Percentiles rank a stretch among this genome's conserved stretches.
phyloP scores from a whole-genome alignment of 345 rosid species.

The Raphanus raphanistrum region DNA sequence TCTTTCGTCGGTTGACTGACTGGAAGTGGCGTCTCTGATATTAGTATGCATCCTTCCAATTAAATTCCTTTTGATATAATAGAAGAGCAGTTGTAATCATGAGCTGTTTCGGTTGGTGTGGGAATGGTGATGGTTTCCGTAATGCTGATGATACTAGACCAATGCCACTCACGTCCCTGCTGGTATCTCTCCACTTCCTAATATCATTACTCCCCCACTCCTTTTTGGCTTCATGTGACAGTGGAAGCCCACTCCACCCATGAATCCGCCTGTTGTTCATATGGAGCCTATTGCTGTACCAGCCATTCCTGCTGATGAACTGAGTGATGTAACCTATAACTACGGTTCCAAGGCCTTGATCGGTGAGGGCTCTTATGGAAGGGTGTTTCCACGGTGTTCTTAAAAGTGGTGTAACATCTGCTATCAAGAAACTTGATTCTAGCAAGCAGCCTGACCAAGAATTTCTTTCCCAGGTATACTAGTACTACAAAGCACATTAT shows the following conservation, averaged over 20 bases:
- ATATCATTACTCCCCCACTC: conserved; percentile 13
- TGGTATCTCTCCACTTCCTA: conserved; percentile 34
- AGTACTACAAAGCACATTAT: too few species aligned
- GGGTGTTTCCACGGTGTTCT: conserved; percentile 76
- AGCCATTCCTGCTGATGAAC: conserved; percentile 52
- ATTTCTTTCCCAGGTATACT: too few species aligned
- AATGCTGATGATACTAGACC: conserved; percentile 45
- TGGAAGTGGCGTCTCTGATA: too few species aligned
- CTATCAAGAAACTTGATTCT: conserved; percentile 84
- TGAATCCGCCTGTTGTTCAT: conserved; percentile 39
- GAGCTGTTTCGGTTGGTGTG: conserved; percentile 70
- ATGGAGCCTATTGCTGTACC: conserved; percentile 57
- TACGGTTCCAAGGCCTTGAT: conserved; percentile 63
- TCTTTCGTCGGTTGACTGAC: too few species aligned
- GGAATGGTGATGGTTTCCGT: conserved; percentile 41
- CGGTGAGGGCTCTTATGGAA: conserved; percentile 92
- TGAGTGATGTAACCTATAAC: conserved; percentile 65
- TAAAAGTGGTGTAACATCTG: conserved; percentile 56
- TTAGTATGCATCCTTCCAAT: too few species aligned
- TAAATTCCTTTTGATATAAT: too few species aligned
- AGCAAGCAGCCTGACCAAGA: conserved; percentile 87
- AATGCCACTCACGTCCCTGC: conserved; percentile 42
- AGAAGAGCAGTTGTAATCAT: too few species aligned
- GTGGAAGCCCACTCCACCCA: conserved; percentile 44
- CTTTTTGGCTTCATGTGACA: conserved; percentile 20